Percentiles rank a stretch among this genome's conserved stretches.
phyloP scores from a whole-genome alignment of 305 asterid species.

The Fraxinus ornus region DNA sequence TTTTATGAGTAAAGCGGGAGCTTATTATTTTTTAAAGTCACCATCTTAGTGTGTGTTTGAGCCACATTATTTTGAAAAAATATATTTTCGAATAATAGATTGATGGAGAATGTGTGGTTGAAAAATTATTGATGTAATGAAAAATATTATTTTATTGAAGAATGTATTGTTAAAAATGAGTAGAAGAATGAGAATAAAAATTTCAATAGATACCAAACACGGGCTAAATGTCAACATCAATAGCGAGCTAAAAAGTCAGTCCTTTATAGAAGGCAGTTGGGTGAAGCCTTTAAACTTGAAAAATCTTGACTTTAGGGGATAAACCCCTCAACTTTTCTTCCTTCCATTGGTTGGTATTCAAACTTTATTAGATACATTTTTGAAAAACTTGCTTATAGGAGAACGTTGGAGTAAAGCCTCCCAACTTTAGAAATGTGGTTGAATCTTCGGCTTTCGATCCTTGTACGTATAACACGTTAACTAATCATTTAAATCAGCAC shows the following conservation, averaged over 20 bases:
- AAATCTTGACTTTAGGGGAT: slow-evolving; percentile 43
- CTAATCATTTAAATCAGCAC: neutral
- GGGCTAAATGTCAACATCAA: slow-evolving; percentile 39
- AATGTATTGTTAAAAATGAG: too few species aligned
- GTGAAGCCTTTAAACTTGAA: slow-evolving; percentile 28
- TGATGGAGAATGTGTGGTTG: too few species aligned
- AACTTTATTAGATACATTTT: neutral
- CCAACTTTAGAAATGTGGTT: neutral
- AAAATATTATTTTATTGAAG: too few species aligned
- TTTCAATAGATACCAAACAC: too few species aligned
- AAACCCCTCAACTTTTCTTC: neutral
- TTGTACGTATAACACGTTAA: neutral
- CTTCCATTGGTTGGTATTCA: slow-evolving; percentile 19
- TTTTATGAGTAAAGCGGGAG: too few species aligned
- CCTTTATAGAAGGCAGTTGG: slow-evolving; percentile 29
- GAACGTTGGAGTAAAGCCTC: neutral
- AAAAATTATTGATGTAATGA: too few species aligned
- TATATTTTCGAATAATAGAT: too few species aligned
- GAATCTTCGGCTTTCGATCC: neutral
- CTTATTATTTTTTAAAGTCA: too few species aligned
- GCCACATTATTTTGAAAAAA: too few species aligned
- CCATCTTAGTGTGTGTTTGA: too few species aligned
- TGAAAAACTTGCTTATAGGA: neutral
- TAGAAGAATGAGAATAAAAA: too few species aligned
- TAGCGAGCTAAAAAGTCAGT: slow-evolving; percentile 39